Evolutionary conservation across 2,329 filamentous ascomycete genomes (phyloP), one percentile per base, ranked within the genome.

Genomic region (Elsinoe perseae): DNA sequence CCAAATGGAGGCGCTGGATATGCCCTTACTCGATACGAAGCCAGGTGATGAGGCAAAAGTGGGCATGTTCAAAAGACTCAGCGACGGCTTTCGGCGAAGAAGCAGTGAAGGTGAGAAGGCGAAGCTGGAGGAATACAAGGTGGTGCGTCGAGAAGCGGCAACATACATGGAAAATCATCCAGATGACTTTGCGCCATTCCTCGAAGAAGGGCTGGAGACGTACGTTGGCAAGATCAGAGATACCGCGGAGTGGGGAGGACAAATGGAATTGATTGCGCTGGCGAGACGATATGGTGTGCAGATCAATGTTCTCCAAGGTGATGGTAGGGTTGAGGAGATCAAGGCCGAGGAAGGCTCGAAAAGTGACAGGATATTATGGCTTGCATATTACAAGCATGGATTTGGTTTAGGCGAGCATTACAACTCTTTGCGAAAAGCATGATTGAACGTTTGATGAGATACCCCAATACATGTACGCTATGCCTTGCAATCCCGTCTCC

Each of bases 351-450:
- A 72, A 18, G 67, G 62, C 21, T 66, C 64, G 5, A 70, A 63
- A 14, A 67, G 71, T 25, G 72, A 71, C 3, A 80, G 80, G 63
- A 81, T 81, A 62, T 79, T 95, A 52, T 97, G 93, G 92, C 70
- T 98, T 70, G 92, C 90, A 32, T 98, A 97, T 71, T 97, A 97
- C 72, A 80, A 87, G 64, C 90, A 96, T 74, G 89, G 88, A 50
- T 97, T 95, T 70, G 92, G 92, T 1, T 75, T 98, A 50, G 93
- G 93, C 10, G 93, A 97, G 75, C 93, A 98, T 73, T 98, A 98
- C 73, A 98, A 98, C 69, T 95, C 91, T 54, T 72, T 98, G 68
- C 66, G 75, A 42, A 75, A 69, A 56, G 59, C 55, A 6, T 55
- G 52, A 36, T 56, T 46, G 18, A 14, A 52, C 9, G 18, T 32